Evolutionary conservation across 2,329 filamentous ascomycete species (phyloP).

Genomic region (Fragosphaeria purpurea): DNA sequence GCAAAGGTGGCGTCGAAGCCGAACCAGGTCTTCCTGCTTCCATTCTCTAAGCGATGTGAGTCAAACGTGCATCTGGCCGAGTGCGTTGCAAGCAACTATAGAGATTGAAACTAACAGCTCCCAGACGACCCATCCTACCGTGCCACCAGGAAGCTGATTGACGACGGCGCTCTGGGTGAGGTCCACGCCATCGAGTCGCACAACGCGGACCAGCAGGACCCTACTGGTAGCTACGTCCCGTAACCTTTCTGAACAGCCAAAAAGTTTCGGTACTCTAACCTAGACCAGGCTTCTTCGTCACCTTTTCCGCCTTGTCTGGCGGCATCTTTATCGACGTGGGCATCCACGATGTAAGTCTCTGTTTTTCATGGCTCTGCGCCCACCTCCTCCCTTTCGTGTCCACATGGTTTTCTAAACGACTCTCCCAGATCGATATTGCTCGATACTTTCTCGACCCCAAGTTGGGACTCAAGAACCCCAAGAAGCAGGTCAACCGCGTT

Average conservation of each 20-base stretch:
- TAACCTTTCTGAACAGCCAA: too few species aligned
- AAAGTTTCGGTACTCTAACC: too few species aligned
- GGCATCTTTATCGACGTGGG: constrained; percentile 7
- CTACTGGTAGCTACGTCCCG: not conserved
- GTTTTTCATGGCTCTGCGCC: too few species aligned
- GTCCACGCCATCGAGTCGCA: constrained; percentile 6
- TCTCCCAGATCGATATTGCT: constrained; percentile 3
- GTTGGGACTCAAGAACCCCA: constrained; percentile 17
- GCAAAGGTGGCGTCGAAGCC: constrained; percentile 5
- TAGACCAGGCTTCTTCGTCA: constrained; percentile 2
- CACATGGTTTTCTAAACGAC: too few species aligned
- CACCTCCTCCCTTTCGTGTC: too few species aligned
- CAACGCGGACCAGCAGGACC: constrained; percentile 5
- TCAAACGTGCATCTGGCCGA: too few species aligned
- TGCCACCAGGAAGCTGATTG: constrained; percentile 1
- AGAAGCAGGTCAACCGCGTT: constrained; percentile 22
- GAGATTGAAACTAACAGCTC: not conserved
- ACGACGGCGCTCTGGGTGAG: constrained; percentile 2
- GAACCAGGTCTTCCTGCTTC: constrained; percentile 5
- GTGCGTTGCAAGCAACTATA: too few species aligned
- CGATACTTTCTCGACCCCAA: constrained; percentile 5
- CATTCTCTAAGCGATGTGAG: constrained; percentile 4
- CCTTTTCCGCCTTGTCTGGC: constrained; percentile 5
- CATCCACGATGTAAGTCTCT: constrained; percentile 3
- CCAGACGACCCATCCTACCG: constrained; percentile 3